Evolutionary conservation across 2,329 filamentous ascomycete species (phyloP), one percentile per base, ranked within the genome.

Genomic region (Ophiostoma sp.): DNA sequence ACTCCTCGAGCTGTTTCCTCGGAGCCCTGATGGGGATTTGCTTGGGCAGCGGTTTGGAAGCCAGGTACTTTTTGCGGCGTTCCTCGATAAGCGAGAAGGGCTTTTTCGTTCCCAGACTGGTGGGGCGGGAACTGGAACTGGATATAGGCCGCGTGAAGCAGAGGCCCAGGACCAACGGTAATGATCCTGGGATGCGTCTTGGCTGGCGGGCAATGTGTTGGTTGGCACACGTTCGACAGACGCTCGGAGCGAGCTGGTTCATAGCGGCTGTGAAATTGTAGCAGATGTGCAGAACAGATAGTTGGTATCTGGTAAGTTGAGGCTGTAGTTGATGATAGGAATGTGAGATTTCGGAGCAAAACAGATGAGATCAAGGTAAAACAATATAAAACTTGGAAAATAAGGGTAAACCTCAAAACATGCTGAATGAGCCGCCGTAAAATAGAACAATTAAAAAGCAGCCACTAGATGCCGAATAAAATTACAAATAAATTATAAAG

Each of bases 151-250:
- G 57, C 3, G 15, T 62, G 27, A 17, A 7, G 27, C 27, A 35
- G 3, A 31, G 27, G 13, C 3, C 11, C n/a, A 57, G 52, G 52
- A 15, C 20, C 17, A n/a, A 48, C 17, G 44, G 44, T 48, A 57
- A 27, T 23, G 52, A 27, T 27, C 52, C 27, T 35, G 57, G 13
- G 57, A 7, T 33, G 57, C 57, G 57, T 62, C 15, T 62, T 62
- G 27, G n/a, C 35, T 65, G 62, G 62, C 33, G 62, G 35, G 35
- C 33, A 41, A 13, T 17, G 20, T 23, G 62, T 39, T 23, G 20
- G 7, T 39, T 8, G 33, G 20, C 62, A 65, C 62, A 65, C 33
- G 62, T 65, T 65, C 35, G 62, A 65, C 62, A 65, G 20, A 65
- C 5, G 62, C 62, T 23, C 5, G 35, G 35, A n/a, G 20, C 62